These are phyloP conservation scores for Thermoascus crustaceus DNA, from an alignment of 2,329 filamentous ascomycete genomes.

Conservation along the genomic window DNA sequence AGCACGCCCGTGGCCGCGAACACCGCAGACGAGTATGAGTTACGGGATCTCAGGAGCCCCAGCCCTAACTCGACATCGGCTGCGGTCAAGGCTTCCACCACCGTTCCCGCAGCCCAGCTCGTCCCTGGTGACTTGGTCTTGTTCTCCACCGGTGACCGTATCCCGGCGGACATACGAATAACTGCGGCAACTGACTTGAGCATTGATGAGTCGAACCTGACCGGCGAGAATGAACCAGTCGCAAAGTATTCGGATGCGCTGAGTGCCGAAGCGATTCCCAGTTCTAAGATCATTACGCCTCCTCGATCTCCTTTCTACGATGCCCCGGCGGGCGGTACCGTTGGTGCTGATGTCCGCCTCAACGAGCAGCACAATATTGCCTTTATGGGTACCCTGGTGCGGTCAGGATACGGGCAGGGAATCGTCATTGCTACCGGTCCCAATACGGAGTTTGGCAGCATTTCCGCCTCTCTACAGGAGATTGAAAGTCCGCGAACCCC, in stretches of 20 bases:
- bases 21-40: conserved; percentile 38
- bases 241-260: conserved; percentile 63
- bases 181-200: conserved; percentile 82
- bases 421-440: conserved; percentile 95
- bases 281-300: conserved; percentile 27
- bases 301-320: conserved; percentile 50
- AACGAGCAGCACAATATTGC: conserved; percentile 84
- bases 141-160: conserved; percentile 91
- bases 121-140: conserved; percentile 89
- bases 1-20: conserved; percentile 12
- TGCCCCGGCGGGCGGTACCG: conserved; percentile 50
- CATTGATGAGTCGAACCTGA: conserved; percentile 94
- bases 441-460: conserved; percentile 90
- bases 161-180: conserved; percentile 91
- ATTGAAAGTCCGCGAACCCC: conserved; percentile 94
- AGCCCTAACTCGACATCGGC: conserved; percentile 51
- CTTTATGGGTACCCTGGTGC: conserved; percentile 95
- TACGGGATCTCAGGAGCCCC: conserved; percentile 40
- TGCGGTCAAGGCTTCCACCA: conserved; percentile 66
- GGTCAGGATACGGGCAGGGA: conserved; percentile 89
- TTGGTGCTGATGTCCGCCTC: conserved; percentile 57
- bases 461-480: conserved; percentile 85
- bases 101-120: conserved; percentile 76
- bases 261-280: conserved; percentile 12
- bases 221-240: conserved; percentile 92